These are phyloP conservation scores for Mucor ambiguus DNA, from an alignment of 371 early-diverging fungal genomes.

Conservation along the genomic window DNA sequence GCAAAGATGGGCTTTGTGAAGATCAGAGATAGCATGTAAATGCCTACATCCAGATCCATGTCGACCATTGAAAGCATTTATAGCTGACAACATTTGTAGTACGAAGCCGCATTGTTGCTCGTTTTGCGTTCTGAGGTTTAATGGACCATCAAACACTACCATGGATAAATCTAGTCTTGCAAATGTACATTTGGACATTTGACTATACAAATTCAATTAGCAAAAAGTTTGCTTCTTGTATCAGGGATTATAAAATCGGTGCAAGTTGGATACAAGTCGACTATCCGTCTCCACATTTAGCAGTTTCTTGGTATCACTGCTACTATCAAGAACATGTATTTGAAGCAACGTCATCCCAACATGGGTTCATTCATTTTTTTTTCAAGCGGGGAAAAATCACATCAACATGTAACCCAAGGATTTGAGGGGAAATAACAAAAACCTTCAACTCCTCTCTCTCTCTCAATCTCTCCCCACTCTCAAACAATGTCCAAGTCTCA, in stretches of 20 bases:
- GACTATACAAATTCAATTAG: not conserved
- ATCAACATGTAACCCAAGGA: not conserved
- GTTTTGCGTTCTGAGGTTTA: not conserved
- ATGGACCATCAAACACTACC: not conserved
- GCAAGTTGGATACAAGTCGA: not conserved
- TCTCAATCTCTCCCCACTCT: constrained; percentile 11
- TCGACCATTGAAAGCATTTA: too few relatives aligned
- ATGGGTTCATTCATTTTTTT: not conserved
- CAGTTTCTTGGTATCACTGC: not conserved
- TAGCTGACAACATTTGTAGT: too few relatives aligned
- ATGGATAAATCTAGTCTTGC: not conserved
- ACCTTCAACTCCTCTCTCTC: not conserved
- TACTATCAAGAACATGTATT: not conserved
- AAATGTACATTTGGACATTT: not conserved
- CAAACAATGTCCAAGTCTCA: constrained; percentile 36
- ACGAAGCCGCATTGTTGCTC: too few relatives aligned
- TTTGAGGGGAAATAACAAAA: constrained; percentile 5
- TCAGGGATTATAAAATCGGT: too few relatives aligned
- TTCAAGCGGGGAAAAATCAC: not conserved
- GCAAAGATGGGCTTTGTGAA: too few relatives aligned
- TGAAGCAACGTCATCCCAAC: constrained; percentile 6
- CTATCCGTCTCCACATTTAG: not conserved
- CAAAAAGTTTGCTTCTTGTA: not conserved
- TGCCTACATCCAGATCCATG: too few relatives aligned
- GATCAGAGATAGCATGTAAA: too few relatives aligned